Evolutionary conservation across 345 rosid species (phyloP).

Genomic region (Geranium brycei): DNA sequence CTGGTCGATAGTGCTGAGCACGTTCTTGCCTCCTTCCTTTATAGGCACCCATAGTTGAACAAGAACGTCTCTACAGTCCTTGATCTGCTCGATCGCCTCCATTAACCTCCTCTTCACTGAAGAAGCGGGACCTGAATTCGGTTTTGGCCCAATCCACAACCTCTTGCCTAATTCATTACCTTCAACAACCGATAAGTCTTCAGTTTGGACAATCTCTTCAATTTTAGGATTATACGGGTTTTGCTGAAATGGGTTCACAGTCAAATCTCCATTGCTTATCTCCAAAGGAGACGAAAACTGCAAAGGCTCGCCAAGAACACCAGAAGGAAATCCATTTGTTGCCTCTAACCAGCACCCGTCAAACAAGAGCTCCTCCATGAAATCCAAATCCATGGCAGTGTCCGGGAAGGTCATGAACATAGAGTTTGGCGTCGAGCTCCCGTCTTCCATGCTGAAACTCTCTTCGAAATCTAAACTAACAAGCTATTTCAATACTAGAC

Average conservation of each 20-base stretch:
- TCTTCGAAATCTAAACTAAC: too few relatives aligned
- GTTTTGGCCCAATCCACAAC: constrained; percentile 57
- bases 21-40: constrained; percentile 39
- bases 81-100: constrained; percentile 38
- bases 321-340: constrained; percentile 14
- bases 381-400: constrained; percentile 63
- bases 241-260: too few relatives aligned
- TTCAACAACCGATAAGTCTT: constrained; percentile 18
- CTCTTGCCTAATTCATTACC: constrained; percentile 37
- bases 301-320: too few relatives aligned
- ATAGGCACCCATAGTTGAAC: constrained; percentile 86
- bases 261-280: too few relatives aligned
- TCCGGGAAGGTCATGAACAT: constrained; percentile 29
- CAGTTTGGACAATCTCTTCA: constrained; percentile 17
- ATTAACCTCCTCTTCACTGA: constrained; percentile 48
- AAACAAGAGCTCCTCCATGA: constrained; percentile 71
- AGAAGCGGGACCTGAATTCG: constrained; percentile 21
- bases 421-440: constrained; percentile 32
- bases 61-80: constrained; percentile 47
- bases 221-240: constrained; percentile 7
- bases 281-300: too few relatives aligned
- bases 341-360: constrained; percentile 20
- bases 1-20: constrained; percentile 63
- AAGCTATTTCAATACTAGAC: too few relatives aligned
- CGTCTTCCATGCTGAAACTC: constrained; percentile 34